Conservation (phyloP, 805 yeast species). For the Candida montana region DNA sequence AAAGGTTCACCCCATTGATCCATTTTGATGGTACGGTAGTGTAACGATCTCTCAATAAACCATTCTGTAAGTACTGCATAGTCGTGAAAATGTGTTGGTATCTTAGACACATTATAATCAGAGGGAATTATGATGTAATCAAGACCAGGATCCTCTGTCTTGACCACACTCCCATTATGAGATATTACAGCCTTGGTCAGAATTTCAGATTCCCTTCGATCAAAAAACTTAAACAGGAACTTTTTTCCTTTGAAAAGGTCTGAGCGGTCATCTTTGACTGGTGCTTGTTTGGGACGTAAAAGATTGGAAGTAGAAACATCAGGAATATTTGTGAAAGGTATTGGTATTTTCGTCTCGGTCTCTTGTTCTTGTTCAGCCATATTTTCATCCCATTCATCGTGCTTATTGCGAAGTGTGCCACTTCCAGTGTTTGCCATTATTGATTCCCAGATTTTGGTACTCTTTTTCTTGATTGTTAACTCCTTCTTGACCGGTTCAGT, state of each 20-base stretch:
- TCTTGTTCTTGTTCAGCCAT: constrained; percentile 4
- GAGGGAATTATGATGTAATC: constrained; percentile 21
- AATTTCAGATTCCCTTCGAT: constrained; percentile 30
- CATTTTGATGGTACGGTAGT: constrained; percentile 40
- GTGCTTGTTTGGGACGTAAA: background rate
- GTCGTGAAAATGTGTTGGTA: constrained; percentile 14
- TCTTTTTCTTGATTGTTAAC: constrained; percentile 15
- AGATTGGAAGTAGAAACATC: constrained; percentile 6
- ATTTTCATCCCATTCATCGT: constrained; percentile 21
- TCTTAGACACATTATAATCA: constrained; percentile 9
- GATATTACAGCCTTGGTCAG: constrained; percentile 39
- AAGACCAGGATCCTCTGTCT: constrained; percentile 1
- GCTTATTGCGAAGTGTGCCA: constrained; percentile 1
- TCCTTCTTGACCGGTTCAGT: constrained; percentile 14
- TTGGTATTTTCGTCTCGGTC: background rate
- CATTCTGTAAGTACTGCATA: constrained; percentile 61
- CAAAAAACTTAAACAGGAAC: constrained; percentile 41
- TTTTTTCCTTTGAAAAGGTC: constrained; percentile 36
- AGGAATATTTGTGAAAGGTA: constrained; percentile 7
- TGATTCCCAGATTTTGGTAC: constrained; percentile 38
- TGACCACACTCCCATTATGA: constrained; percentile 36
- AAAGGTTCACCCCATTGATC: constrained; percentile 66
- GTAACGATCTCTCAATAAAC: constrained; percentile 71
- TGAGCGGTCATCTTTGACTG: constrained; percentile 5
- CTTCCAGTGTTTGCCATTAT: constrained; percentile 23